Percentiles rank a stretch among this genome's conserved stretches.
Conservation (phyloP, 139 green algal species). For the Chlorella vulgaris region DNA sequence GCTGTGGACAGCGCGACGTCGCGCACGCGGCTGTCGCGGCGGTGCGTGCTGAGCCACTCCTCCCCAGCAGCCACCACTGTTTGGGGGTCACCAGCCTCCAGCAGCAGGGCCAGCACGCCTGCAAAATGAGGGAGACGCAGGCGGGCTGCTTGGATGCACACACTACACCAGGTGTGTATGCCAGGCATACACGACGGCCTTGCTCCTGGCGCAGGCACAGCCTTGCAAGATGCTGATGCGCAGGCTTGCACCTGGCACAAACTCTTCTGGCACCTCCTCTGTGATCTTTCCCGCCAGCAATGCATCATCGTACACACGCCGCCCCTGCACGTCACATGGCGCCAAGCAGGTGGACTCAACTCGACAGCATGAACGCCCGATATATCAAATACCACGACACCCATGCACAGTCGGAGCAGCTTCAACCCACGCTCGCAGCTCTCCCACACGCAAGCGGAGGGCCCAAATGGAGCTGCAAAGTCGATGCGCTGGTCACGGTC, state of each 20-base stretch:
- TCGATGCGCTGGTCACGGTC: no score
- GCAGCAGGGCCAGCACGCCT: slow-evolving; percentile 50
- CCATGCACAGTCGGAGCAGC: no score
- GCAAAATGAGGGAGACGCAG: not conserved
- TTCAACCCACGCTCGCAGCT: no score
- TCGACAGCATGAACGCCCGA: no score
- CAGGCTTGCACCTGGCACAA: slow-evolving; percentile 27
- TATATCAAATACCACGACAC: no score
- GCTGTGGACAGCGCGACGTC: slow-evolving; percentile 45
- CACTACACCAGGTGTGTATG: no score
- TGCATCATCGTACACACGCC: slow-evolving; percentile 38
- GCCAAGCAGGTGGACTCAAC: not conserved
- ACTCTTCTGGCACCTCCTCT: slow-evolving; percentile 39
- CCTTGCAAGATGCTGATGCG: no score
- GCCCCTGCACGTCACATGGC: not conserved
- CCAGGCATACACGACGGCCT: no score
- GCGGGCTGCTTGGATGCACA: not conserved
- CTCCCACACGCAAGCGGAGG: no score
- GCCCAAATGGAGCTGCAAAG: no score
- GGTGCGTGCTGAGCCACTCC: slow-evolving; percentile 40
- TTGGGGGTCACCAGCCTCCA: slow-evolving; percentile 36
- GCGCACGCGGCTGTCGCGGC: slow-evolving; percentile 13
- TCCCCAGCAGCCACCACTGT: slow-evolving; percentile 33
- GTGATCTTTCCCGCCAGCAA: slow-evolving; percentile 28
- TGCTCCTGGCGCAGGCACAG: no score